phyloP scores from a whole-genome alignment of 441 rosid genomes.

The Erodium moschatum region DNA sequence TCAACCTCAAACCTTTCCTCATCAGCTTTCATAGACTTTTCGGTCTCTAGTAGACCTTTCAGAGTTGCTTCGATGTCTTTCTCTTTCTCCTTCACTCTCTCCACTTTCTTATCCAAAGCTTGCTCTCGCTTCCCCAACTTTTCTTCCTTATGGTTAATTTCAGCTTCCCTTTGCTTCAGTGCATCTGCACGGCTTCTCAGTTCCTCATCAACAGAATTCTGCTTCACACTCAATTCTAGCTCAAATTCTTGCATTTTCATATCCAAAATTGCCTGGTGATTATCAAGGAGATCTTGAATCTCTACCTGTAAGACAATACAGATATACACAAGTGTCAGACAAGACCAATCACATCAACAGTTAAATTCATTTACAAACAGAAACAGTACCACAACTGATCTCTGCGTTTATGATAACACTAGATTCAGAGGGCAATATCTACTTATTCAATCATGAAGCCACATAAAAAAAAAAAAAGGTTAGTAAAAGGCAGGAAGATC shows the following conservation, averaged over 20 bases:
- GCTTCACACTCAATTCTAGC: slow-evolving; percentile 43
- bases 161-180: slow-evolving; percentile 40
- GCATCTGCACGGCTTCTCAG: slow-evolving; percentile 38
- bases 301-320: slow-evolving; percentile 41
- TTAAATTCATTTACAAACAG: slow-evolving; percentile 8
- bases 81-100: slow-evolving; percentile 59
- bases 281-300: slow-evolving; percentile 53
- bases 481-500: background rate
- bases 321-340: slow-evolving; percentile 17
- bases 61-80: slow-evolving; percentile 50
- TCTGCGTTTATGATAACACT: background rate
- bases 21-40: slow-evolving; percentile 45
- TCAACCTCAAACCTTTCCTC: slow-evolving; percentile 54
- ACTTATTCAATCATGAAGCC: background rate
- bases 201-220: slow-evolving; percentile 50
- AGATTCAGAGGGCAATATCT: background rate
- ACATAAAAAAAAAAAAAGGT: background rate
- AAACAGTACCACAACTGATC: background rate
- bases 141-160: slow-evolving; percentile 48
- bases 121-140: slow-evolving; percentile 50
- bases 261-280: slow-evolving; percentile 44
- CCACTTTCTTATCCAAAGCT: slow-evolving; percentile 44
- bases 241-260: slow-evolving; percentile 49
- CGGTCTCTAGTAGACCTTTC: slow-evolving; percentile 49
- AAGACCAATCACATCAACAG: slow-evolving; percentile 9